Base-by-base conservation (phyloP, 306 rosid species). In the Luffa aegyptiaca region DNA sequence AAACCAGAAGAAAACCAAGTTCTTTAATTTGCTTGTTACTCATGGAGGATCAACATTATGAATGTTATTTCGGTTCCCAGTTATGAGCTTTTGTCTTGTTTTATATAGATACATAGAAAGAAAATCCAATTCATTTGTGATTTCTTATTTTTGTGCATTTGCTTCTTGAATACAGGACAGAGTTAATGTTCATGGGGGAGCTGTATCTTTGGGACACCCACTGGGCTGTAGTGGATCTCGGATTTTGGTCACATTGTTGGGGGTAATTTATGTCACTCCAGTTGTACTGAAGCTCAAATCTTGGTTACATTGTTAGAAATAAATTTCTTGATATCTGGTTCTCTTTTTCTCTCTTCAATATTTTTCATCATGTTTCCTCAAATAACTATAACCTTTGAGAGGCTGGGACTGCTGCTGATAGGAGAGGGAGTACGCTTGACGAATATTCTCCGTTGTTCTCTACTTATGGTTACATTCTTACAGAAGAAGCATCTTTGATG, bases 161-260 rank as follows among this genome's bases (percentile, higher is more conserved):
- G 64, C 65, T 51, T 39, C 20, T 48, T 21, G 68, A 86, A 86
- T 85, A 51, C 88, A 92, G 98, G 97, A 87, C 44, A 92, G 74
- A 85, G 84, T 94, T 70, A 92, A 94, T 59, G 92, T 33, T 5
- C 95, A 94, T 69, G 98, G 98, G 66, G 97, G 98, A 72, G 97
- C 93, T 82, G 97, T 92, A 76, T 91, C 98, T 75, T 82, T 94
- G 90, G 98, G 98, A 66, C 98, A 94, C 69, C 98, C 97, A 5
- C 72, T 94, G 85, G 97, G 97, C 44, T 92, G 98, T 88, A 94
- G 98, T 74, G 98, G 97, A 79, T 97, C 98, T 89, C 95, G 97
- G 55, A 91, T 94, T 87, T n/a, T 92, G 87, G 89, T 92, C 74
- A 90, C 98, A 26, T 82, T 94, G n/a, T 85, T 94, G 59, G 98